These are phyloP conservation scores for Neurospora africana DNA, from an alignment of 495 filamentous ascomycete genomes.

Conservation along the genomic window DNA sequence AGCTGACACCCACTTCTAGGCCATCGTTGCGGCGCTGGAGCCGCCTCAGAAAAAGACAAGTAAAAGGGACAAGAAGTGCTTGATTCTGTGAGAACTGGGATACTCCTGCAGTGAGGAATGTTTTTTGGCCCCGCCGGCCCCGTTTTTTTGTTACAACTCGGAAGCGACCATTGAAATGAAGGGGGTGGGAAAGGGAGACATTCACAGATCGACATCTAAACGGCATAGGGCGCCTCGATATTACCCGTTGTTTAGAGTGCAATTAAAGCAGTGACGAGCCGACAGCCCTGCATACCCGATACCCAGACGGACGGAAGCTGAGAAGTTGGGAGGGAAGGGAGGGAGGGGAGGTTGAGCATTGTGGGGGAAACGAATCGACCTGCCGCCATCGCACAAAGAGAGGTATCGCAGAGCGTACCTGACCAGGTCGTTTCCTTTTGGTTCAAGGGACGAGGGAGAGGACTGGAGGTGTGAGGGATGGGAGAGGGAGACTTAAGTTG, in stretches of 20 bases:
- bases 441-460: not conserved
- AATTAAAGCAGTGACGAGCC: constrained; percentile 25
- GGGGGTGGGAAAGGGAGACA: not conserved
- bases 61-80: constrained; percentile 44
- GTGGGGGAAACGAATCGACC: not conserved
- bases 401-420: not conserved
- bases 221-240: not conserved
- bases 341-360: constrained; percentile 8
- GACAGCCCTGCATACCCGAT: not conserved
- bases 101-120: constrained; percentile 4
- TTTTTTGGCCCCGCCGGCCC: not conserved
- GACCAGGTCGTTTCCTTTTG: constrained; percentile 3
- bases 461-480: not conserved
- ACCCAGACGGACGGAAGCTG: constrained; percentile 9
- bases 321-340: not conserved
- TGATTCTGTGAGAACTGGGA: constrained; percentile 34
- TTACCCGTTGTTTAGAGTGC: constrained; percentile 22
- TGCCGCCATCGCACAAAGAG: constrained; percentile 1
- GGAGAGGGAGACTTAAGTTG: not conserved
- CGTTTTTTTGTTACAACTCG: constrained; percentile 1
- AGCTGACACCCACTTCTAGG: constrained; percentile 35
- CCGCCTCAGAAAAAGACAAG: constrained; percentile 56
- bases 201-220: constrained; percentile 8
- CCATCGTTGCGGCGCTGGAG: constrained; percentile 82
- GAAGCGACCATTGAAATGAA: not conserved